Evolutionary conservation across 805 yeast species (phyloP), one percentile per base, ranked within the genome.

Genomic region (Torulaspora quercuum): DNA sequence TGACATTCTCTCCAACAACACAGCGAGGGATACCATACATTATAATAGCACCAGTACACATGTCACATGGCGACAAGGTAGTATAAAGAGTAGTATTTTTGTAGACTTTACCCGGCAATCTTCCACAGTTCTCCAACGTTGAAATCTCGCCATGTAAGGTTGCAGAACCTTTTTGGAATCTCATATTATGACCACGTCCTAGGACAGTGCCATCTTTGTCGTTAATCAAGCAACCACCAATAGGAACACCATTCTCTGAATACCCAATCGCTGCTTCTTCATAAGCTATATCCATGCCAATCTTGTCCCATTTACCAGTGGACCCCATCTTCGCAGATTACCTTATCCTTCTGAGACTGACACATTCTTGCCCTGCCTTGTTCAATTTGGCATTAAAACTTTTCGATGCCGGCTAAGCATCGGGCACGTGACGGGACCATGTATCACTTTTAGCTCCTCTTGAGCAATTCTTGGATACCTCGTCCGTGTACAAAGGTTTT

Each of bases 21-120:
- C 86, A 82, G 46, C 97, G 72, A 52, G 81, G 80, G 49, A 90
- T 73, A 25, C 95, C 95, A 64, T 88, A 90, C 71, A 90, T 69
- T 35, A 90, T 54, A 46, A 90, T 83, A 5, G 97, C 95, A 13
- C 97, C 97, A 4, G 92, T 76, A 60, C 97, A 90, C 97, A 90
- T 90, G 49, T 80, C 73, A 60, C 97, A 90, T 3, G 97, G 97
- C 6, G 95, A 84, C 48, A 90, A 67, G 0, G 96, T 84, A 19
- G 97, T 88, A 65, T 88, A 90, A 75, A 87, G 74, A 35, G 97
- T 92, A 50, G 95, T 82, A 45, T 80, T 73, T 53, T 82, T 83
- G 67, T 90, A 90, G 11, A 74, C 76, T 14, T 71, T 69, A 4
- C 89, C 97, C 14, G 80, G 79, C 39, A 92, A 68, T 53, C 97